A percentile compares a stretch with the other conserved stretches of the same genome.
Evolutionary conservation across 2,329 filamentous ascomycete species (phyloP).

Genomic region (Coniochaeta prunicola): DNA sequence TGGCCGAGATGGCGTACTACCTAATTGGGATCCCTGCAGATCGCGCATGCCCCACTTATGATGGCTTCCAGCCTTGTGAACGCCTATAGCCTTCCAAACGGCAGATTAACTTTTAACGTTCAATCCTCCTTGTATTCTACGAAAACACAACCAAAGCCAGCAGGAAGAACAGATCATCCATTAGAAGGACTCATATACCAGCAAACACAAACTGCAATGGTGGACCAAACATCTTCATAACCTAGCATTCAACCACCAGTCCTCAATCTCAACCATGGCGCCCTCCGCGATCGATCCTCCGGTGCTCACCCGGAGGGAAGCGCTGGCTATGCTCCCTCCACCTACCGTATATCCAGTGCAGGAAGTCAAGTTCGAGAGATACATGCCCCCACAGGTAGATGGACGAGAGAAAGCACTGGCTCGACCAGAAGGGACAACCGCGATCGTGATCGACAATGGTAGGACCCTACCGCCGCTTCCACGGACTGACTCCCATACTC

Average conservation of each 20-base stretch:
- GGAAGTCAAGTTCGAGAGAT: slow-evolving; percentile 54
- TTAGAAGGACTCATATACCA: not conserved
- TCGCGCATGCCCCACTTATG: not conserved
- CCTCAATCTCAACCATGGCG: slow-evolving; percentile 31
- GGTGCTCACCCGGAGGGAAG: slow-evolving; percentile 26
- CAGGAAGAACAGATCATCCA: too few species aligned
- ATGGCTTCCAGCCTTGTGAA: not conserved
- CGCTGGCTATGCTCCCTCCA: slow-evolving; percentile 39
- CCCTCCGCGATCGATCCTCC: slow-evolving; percentile 44
- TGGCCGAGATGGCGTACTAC: too few species aligned
- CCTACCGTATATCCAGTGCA: slow-evolving; percentile 53
- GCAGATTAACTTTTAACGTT: not conserved
- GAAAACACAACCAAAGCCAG: too few species aligned
- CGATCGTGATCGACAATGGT: slow-evolving; percentile 99
- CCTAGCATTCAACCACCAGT: not conserved
- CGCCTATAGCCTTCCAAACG: not conserved
- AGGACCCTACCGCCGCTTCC: slow-evolving; percentile 14
- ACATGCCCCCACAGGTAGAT: slow-evolving; percentile 48
- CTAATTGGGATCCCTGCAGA: not conserved
- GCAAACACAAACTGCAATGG: not conserved
- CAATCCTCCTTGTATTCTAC: too few species aligned
- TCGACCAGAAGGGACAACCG: slow-evolving; percentile 48
- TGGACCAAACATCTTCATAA: not conserved
- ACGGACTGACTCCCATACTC: not conserved
- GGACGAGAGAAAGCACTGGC: slow-evolving; percentile 64